Percentiles rank a stretch among this genome's conserved stretches.
Conservation (phyloP, 139 green algal species). For the Desmodesmus armatus region DNA sequence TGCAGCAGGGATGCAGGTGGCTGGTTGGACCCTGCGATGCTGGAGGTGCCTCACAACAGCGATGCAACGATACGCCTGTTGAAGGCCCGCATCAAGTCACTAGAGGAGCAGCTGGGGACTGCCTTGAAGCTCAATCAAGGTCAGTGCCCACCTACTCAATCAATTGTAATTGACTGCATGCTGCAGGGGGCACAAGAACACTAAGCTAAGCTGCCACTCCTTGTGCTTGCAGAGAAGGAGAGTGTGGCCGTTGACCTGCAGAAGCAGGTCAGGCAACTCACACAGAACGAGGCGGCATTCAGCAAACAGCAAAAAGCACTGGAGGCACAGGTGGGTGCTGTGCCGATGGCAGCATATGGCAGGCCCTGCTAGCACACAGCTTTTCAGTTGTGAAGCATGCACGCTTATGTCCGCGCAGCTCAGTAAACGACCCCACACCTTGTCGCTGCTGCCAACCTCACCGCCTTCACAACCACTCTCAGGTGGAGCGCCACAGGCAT, state of each 20-base stretch:
- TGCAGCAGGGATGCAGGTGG: no score
- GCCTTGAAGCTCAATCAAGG: conserved; percentile 32
- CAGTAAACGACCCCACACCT: no score
- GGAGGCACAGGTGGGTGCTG: conserved; percentile 22
- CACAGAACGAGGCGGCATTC: conserved; percentile 31
- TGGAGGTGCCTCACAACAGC: conserved; percentile 42
- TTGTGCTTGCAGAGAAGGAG: conserved; percentile 33
- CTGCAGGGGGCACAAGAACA: no score
- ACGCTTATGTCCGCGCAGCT: no score
- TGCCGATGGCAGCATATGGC: no score
- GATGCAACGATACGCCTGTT: conserved; percentile 60
- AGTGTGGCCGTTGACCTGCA: neutral
- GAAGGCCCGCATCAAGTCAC: conserved; percentile 61
- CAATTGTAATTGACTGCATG: no score
- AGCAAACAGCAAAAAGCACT: conserved; percentile 23
- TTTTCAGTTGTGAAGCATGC: no score
- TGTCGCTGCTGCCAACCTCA: no score
- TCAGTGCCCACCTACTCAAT: no score
- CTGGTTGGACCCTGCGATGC: neutral
- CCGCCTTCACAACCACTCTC: no score
- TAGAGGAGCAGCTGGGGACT: conserved; percentile 60
- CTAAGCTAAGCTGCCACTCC: no score
- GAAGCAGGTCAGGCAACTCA: neutral
- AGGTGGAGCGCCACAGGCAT: conserved; percentile 14
- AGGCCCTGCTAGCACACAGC: no score